Evolutionary conservation across 2,329 filamentous ascomycete genomes (phyloP).

Genomic region (Torrubiella hemipterigena): DNA sequence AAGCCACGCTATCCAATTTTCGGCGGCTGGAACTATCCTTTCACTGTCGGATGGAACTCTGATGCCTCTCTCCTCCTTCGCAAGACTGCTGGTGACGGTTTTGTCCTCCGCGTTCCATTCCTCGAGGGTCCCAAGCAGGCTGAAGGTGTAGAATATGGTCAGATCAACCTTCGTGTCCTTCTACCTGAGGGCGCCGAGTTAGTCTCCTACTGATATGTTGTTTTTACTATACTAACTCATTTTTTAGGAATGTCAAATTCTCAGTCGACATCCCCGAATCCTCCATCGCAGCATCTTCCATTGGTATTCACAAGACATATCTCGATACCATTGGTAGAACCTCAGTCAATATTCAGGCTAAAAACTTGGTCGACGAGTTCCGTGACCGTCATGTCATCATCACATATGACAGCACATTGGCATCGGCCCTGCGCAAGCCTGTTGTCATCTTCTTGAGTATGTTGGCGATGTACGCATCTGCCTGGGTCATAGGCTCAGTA

Average conservation of each 20-base stretch:
- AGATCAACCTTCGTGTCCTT: slow-evolving; percentile 68
- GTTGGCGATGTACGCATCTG: slow-evolving; percentile 59
- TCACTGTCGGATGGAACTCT: slow-evolving; percentile 92
- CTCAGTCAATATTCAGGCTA: slow-evolving; percentile 63
- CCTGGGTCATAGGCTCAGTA: slow-evolving; percentile 65
- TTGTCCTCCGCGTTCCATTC: slow-evolving; percentile 82
- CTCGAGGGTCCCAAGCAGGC: slow-evolving; percentile 78
- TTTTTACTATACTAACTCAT: slow-evolving; percentile 13
- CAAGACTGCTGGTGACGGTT: slow-evolving; percentile 53
- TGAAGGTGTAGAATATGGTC: slow-evolving; percentile 79
- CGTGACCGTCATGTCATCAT: slow-evolving; percentile 75
- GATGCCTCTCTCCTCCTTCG: slow-evolving; percentile 69
- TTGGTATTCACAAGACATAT: slow-evolving; percentile 70
- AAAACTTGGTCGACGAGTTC: slow-evolving; percentile 84
- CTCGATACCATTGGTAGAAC: slow-evolving; percentile 90
- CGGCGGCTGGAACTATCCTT: slow-evolving; percentile 96
- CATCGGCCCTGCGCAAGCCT: slow-evolving; percentile 73
- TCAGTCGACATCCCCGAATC: slow-evolving; percentile 57
- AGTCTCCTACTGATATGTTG: slow-evolving; percentile 21
- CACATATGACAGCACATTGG: slow-evolving; percentile 72
- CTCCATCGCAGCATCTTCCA: slow-evolving; percentile 43
- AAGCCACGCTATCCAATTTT: slow-evolving; percentile 95
- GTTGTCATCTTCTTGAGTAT: slow-evolving; percentile 65
- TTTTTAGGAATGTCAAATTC: slow-evolving; percentile 63
- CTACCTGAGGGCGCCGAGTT: slow-evolving; percentile 85